Evolutionary conservation across 257 asterid genomes (phyloP).

Genomic region (Gardenia jasminoides): DNA sequence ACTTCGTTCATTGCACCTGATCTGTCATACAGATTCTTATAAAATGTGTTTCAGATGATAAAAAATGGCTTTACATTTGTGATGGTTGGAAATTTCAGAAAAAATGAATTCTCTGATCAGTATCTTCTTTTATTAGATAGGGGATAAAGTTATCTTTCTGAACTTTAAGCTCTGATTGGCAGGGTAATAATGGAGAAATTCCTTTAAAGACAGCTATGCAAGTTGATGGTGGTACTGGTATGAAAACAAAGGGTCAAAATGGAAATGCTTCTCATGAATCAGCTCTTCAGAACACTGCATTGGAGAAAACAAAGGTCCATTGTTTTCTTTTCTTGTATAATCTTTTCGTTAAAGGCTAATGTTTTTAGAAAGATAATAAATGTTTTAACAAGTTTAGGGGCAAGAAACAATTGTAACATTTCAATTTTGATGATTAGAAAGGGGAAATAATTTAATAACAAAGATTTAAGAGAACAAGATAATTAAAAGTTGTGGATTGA

Average conservation of each 20-base stretch:
- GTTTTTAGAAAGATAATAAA: background rate
- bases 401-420: no score
- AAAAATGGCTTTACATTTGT: background rate
- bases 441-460: background rate
- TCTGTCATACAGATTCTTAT: background rate
- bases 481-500: no score
- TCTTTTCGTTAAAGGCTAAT: background rate
- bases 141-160: constrained; percentile 3
- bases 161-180: constrained; percentile 33
- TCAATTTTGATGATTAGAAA: background rate
- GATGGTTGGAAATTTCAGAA: background rate
- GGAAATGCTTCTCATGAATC: constrained; percentile 14
- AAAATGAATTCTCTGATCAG: constrained; percentile 1
- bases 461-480: no score
- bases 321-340: background rate
- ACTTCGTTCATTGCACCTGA: constrained; percentile 3
- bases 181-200: constrained; percentile 51
- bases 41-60: background rate
- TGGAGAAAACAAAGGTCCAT: constrained; percentile 51
- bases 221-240: constrained; percentile 29
- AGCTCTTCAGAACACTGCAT: constrained; percentile 17
- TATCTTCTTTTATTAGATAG: background rate
- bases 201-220: constrained; percentile 33
- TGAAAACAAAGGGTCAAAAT: constrained; percentile 29
- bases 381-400: no score